phyloP scores from a whole-genome alignment of 495 filamentous ascomycete species.

The Chaetomium cochliodes region DNA sequence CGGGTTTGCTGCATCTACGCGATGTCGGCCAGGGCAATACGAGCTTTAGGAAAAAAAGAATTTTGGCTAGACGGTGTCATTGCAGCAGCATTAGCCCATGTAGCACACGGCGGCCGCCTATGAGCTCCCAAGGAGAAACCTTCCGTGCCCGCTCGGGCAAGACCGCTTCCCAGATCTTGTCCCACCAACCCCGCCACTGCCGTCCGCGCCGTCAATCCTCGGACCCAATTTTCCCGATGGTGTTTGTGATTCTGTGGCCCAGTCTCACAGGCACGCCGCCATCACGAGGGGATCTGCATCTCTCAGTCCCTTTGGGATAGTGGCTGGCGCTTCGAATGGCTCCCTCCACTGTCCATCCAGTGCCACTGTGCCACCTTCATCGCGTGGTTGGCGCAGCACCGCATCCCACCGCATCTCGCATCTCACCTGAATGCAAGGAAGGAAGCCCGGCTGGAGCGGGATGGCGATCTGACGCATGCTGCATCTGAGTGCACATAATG shows the following conservation, averaged over 20 bases:
- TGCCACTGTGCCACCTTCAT: neutral
- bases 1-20: neutral
- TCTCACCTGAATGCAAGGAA: neutral
- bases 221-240: slow-evolving; percentile 10
- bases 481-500: slow-evolving; percentile 2
- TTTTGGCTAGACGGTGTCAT: neutral
- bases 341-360: neutral
- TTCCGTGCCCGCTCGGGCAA: neutral
- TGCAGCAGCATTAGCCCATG: neutral
- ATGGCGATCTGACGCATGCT: neutral
- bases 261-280: slow-evolving; percentile 23
- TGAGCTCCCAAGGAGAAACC: neutral
- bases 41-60: slow-evolving; percentile 1
- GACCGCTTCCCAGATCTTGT: neutral
- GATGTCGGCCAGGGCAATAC: slow-evolving; percentile 9
- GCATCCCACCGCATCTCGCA: neutral
- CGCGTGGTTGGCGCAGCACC: slow-evolving; percentile 16
- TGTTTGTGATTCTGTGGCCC: neutral
- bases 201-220: neutral
- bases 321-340: neutral
- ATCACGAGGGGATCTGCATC: slow-evolving; percentile 25
- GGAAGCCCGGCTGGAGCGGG: neutral
- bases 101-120: slow-evolving; percentile 10
- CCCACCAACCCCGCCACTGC: too few relatives aligned
- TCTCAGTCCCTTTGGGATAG: neutral